phyloP scores from a whole-genome alignment of 208 protist species.

The Trypanosoma caninum region DNA sequence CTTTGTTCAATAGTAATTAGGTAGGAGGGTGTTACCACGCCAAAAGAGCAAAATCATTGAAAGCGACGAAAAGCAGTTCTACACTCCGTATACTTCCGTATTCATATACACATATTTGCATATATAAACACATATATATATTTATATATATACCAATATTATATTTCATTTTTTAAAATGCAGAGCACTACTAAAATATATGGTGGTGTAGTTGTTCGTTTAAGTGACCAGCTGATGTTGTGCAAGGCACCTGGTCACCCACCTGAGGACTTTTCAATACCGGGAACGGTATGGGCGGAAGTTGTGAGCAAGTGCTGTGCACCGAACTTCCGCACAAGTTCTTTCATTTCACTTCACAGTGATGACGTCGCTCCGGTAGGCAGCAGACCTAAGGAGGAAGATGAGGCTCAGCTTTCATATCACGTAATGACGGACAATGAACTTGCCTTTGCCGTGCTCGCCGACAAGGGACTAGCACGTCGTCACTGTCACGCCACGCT shows the following conservation, averaged over 20 bases:
- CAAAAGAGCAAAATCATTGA: no score
- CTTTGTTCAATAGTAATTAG: no score
- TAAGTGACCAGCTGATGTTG: slow-evolving; percentile 74
- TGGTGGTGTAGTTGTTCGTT: slow-evolving; percentile 71
- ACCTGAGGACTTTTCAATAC: slow-evolving; percentile 59
- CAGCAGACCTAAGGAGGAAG: neutral
- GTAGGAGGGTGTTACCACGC: no score
- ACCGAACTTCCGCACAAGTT: slow-evolving; percentile 71
- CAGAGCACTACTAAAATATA: slow-evolving; percentile 35
- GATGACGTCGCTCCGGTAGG: neutral
- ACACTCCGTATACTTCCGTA: no score
- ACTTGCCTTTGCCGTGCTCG: slow-evolving; percentile 67
- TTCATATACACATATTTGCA: slow-evolving; percentile 9
- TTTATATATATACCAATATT: neutral
- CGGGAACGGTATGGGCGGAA: slow-evolving; percentile 69
- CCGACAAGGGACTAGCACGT: slow-evolving; percentile 37
- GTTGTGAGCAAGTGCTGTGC: slow-evolving; percentile 75
- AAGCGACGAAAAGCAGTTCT: no score
- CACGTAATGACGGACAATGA: slow-evolving; percentile 81
- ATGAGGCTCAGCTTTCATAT: slow-evolving; percentile 52
- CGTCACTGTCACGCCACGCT: slow-evolving; percentile 62
- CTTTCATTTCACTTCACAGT: slow-evolving; percentile 47
- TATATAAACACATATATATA: neutral
- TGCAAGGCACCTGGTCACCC: slow-evolving; percentile 57
- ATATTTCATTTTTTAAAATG: no score